A percentile compares a stretch with the other conserved stretches of the same genome.
phyloP scores from a whole-genome alignment of 495 filamentous ascomycete species.

The Neurospora sp. region DNA sequence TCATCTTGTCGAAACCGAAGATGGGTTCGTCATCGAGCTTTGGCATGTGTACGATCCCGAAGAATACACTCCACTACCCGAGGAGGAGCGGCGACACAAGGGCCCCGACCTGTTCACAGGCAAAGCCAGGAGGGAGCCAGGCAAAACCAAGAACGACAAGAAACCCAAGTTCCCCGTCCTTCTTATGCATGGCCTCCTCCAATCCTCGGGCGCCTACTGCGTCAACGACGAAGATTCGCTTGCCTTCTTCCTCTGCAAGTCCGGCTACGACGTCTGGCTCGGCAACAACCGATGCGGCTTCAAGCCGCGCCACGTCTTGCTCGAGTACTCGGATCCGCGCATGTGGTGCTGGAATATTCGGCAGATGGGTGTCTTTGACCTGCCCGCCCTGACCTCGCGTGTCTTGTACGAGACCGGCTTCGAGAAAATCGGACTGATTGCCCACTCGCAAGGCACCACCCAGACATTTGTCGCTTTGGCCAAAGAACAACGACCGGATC shows the following conservation, averaged over 20 bases:
- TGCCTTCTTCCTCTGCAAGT: slow-evolving; percentile 86
- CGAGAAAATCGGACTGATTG: slow-evolving; percentile 69
- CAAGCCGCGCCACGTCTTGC: slow-evolving; percentile 58
- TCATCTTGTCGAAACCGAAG: slow-evolving; percentile 83
- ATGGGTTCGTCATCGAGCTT: slow-evolving; percentile 81
- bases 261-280: slow-evolving; percentile 93
- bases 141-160: slow-evolving; percentile 20
- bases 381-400: slow-evolving; percentile 78
- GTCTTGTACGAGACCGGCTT: slow-evolving; percentile 79
- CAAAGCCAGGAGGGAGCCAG: slow-evolving; percentile 2
- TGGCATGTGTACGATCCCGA: slow-evolving; percentile 86
- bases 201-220: slow-evolving; percentile 82
- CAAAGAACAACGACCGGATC: slow-evolving; percentile 83
- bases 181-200: slow-evolving; percentile 79
- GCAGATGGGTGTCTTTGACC: slow-evolving; percentile 85
- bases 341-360: slow-evolving; percentile 98
- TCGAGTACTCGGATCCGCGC: slow-evolving; percentile 66
- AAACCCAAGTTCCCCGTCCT: slow-evolving; percentile 77
- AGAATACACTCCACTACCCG: slow-evolving; percentile 45
- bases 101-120: slow-evolving; percentile 33
- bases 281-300: slow-evolving; percentile 93
- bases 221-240: slow-evolving; percentile 82
- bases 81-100: slow-evolving; percentile 27
- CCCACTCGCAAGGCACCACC: slow-evolving; percentile 88
- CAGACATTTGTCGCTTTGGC: slow-evolving; percentile 83